These are phyloP conservation scores for Prunus yedoensis DNA, from an alignment of 331 rosid species.

Conservation along the genomic window DNA sequence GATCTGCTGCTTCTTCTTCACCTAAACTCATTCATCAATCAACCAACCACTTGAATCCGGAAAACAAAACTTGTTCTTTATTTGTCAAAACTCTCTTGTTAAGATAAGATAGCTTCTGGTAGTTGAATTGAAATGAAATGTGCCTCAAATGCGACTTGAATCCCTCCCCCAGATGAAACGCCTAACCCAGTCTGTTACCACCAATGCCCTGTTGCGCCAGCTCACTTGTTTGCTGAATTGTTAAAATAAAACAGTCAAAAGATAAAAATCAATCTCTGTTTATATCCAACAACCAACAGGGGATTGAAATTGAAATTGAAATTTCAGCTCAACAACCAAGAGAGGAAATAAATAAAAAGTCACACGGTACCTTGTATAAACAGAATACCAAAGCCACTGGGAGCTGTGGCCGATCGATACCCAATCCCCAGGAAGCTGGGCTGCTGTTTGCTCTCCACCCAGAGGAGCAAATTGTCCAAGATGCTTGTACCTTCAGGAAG, in stretches of 20 bases:
- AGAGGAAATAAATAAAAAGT: neutral
- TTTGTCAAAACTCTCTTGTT: neutral
- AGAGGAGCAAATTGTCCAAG: constrained; percentile 98
- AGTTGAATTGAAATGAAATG: neutral
- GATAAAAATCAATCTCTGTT: neutral
- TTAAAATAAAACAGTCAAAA: neutral
- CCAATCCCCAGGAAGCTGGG: constrained; percentile 98
- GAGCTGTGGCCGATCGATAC: constrained; percentile 91
- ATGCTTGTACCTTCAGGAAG: constrained; percentile 78
- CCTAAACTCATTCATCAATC: neutral
- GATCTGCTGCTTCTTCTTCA: neutral
- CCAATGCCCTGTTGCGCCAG: constrained; percentile 88
- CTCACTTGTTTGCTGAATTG: constrained; percentile 95
- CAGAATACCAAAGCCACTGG: constrained; percentile 99
- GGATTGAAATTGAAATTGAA: no score
- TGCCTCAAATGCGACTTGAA: constrained; percentile 68
- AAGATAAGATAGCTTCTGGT: neutral
- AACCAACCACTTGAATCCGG: no score
- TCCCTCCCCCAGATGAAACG: constrained; percentile 86
- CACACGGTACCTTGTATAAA: constrained; percentile 67
- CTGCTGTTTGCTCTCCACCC: constrained; percentile 98
- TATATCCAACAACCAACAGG: neutral
- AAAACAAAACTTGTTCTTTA: neutral
- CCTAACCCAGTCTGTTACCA: constrained; percentile 78
- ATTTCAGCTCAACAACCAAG: neutral